phyloP scores from a whole-genome alignment of 805 yeast genomes.

The Candida krabiensis region DNA sequence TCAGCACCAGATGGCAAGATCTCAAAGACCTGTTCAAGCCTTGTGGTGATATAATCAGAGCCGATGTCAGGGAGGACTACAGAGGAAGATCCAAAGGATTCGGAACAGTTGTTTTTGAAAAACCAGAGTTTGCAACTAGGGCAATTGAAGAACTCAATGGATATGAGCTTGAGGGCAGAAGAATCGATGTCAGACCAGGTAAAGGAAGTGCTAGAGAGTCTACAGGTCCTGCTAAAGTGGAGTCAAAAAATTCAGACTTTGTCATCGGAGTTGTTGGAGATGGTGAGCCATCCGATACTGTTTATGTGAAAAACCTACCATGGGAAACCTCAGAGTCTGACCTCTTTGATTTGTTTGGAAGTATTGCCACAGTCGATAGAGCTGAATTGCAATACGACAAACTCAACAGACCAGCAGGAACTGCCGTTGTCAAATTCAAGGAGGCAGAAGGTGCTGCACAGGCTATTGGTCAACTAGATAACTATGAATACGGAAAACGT shows the following conservation, averaged over 20 bases:
- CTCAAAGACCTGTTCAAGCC: slow-evolving; percentile 80
- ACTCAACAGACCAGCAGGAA: slow-evolving; percentile 72
- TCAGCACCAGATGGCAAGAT: slow-evolving; percentile 78
- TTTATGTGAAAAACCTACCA: slow-evolving; percentile 80
- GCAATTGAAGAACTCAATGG: slow-evolving; percentile 75
- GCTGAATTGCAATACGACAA: slow-evolving; percentile 73
- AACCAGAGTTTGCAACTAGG: slow-evolving; percentile 62
- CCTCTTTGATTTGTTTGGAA: slow-evolving; percentile 79
- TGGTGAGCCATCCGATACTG: slow-evolving; percentile 58
- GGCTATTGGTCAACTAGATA: slow-evolving; percentile 73
- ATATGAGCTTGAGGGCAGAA: slow-evolving; percentile 71
- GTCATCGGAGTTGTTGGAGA: slow-evolving; percentile 63
- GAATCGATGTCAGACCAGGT: slow-evolving; percentile 79
- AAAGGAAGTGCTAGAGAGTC: slow-evolving; percentile 29
- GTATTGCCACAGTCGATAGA: slow-evolving; percentile 69
- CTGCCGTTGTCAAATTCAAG: slow-evolving; percentile 81
- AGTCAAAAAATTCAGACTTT: slow-evolving; percentile 50
- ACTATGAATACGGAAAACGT: slow-evolving; percentile 84
- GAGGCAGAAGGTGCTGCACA: slow-evolving; percentile 64
- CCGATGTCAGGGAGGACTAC: slow-evolving; percentile 68
- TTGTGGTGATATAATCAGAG: slow-evolving; percentile 76
- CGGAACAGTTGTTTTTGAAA: slow-evolving; percentile 75
- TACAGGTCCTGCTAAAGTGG: slow-evolving; percentile 16
- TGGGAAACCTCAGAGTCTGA: slow-evolving; percentile 87
- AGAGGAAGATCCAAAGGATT: slow-evolving; percentile 82